A percentile compares a stretch with the other conserved stretches of the same genome.
Evolutionary conservation across 139 green algal species (phyloP).

Genomic region (Volvox africanus): DNA sequence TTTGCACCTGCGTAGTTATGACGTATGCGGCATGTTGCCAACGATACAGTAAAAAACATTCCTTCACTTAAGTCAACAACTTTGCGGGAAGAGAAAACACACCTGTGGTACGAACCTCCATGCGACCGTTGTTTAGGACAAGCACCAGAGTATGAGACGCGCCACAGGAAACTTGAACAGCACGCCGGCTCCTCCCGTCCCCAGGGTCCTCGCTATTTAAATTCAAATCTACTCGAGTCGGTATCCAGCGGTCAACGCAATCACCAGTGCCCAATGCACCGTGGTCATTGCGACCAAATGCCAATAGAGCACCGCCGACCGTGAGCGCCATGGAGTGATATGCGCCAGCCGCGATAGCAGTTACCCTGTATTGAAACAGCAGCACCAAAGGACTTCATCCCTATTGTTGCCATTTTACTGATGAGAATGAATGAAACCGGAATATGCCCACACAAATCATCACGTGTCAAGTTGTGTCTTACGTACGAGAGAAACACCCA

Average conservation of each 20-base stretch:
- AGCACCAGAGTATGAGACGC: constrained; percentile 72
- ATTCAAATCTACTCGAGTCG: constrained; percentile 40
- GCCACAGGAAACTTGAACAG: constrained; percentile 77
- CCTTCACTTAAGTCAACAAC: no score
- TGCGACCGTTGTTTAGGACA: constrained; percentile 58
- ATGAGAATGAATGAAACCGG: no score
- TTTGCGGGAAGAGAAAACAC: neutral
- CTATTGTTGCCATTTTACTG: no score
- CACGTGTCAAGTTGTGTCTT: no score
- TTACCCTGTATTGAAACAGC: constrained; percentile 60
- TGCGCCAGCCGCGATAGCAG: constrained; percentile 78
- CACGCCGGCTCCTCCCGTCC: constrained; percentile 58
- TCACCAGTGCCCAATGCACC: constrained; percentile 60
- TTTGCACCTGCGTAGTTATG: constrained; percentile 77
- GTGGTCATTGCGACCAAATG: constrained; percentile 78
- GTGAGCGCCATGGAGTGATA: constrained; percentile 84
- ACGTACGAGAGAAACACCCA: no score
- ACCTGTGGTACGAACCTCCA: constrained; percentile 69
- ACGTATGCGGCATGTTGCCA: no score
- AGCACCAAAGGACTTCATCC: no score
- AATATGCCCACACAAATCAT: no score
- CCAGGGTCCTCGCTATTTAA: constrained; percentile 47
- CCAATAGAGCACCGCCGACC: constrained; percentile 74
- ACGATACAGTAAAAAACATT: no score
- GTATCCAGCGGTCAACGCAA: constrained; percentile 44